Base-by-base conservation (phyloP, 306 rosid species). In the Inga laurina region DNA sequence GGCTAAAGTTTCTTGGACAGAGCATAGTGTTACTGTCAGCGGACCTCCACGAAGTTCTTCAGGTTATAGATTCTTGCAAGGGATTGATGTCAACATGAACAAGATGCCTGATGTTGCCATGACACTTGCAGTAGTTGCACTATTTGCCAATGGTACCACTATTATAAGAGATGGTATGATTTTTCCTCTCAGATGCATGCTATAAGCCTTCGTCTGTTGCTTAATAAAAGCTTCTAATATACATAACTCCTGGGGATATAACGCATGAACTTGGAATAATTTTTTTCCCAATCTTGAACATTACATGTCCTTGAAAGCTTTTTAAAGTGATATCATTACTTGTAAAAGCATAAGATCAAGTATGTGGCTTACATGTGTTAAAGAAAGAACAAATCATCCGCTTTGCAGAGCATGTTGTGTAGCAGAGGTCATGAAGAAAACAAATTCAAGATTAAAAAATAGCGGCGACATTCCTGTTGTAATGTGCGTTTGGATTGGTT, bases 51-150 rank as follows among this genome's bases (percentile, higher is more conserved):
- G 89, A 71, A 92, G 89, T 81, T 85, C 98, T 87, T 85, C 90
- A 3, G 86, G 81, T 78, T 84, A 75, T 78, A 90, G 91, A 78
- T 92, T 89, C 84, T 88, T 97, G 89, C 89, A 82, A 79, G 95
- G 91, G 59, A 37, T 94, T 81, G 98, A 97, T 89, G 98, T 94
- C 83, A 91, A 97, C 82, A 97, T 97, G 99, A 97, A 97, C 92
- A 97, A 97, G 92, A 97, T 97, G 99, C 99, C 99, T 9, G 99
- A 97, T 91, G 99, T 97, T 92, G 99, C 98, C 73, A 97, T 97
- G 99, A 97, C 99, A 19, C 99, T 97, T 61, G 99, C 99, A 48
- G 98, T 97, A 11, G 98, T 92, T 75, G 99, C 99, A 44, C 91
- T 97, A 37, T 97, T 92, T 77, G 98, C 98, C 1, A 82, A 97